Evolutionary conservation across 352 stramenopile species (phyloP), one percentile per base, ranked within the genome.

Genomic region (Phytophthora macrochlamydospora): DNA sequence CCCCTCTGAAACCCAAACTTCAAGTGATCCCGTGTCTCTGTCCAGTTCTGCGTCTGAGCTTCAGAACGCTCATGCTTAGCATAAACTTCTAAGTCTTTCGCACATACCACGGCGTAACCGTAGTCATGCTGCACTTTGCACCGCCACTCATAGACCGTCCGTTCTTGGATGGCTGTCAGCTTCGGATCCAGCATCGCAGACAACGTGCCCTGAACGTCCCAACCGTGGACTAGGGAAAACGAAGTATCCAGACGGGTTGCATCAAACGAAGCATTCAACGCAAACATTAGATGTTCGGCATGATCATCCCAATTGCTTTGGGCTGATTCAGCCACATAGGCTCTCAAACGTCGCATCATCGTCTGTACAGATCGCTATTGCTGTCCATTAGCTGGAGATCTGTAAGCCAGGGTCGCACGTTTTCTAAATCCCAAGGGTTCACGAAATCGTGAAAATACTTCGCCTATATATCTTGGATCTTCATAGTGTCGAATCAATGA

Each of bases 221-320:
- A 70, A 1, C 32, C 56, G 13, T 65, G 62, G 3, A 63, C 31
- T 18, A 68, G 53, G 14, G 42, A 68, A 49, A 65, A 60, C 5
- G 55, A 50, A 3, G 62, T 70, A 1, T 65, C 62, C 33, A 12
- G 31, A 1, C 62, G 30, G 0, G 55, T 65, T 1, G 24, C 8
- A 18, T 65, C 56, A 18, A 51, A 60, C 1, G 62, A 70, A 3
- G 54, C 55, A 24, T 58, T 75, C 7, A 61, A 3, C 1, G 62
- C 51, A 35, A 71, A 71, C 62, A 62, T 69, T 18, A 79, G 46
- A 2, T 37, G n/a, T 6, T 66, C 51, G 0, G 51, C 59, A 0
- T 69, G 7, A 0, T 65, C 57, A 4, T 79, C 67, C 59, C 71
- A 79, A 28, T 74, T 67, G 2, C 37, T 37, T 51, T 79, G 62